Conservation (phyloP, 805 yeast species). For the Metschnikowia borealis region DNA sequence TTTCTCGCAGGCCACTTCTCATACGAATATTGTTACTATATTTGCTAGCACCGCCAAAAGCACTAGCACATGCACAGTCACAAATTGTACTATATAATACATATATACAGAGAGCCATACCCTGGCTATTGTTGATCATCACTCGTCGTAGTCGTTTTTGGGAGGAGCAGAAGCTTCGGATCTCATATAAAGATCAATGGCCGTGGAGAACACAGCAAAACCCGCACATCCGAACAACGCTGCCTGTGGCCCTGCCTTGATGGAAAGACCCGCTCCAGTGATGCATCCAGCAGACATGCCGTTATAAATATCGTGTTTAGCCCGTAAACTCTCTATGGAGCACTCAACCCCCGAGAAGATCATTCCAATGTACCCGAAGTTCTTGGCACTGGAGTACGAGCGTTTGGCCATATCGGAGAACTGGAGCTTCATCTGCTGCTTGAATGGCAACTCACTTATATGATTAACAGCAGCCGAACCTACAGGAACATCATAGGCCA, state of each 20-base stretch:
- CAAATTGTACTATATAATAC: conserved; percentile 9
- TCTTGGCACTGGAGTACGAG: conserved; percentile 85
- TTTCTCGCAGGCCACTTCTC: conserved; percentile 28
- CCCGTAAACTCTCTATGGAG: conserved; percentile 18
- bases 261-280: conserved; percentile 94
- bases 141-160: conserved; percentile 72
- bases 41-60: conserved; percentile 21
- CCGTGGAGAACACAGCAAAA: conserved; percentile 91
- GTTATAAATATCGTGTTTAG: conserved; percentile 82
- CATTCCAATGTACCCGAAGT: conserved; percentile 45
- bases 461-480: conserved; percentile 53
- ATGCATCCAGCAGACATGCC: conserved; percentile 92
- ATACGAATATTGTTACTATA: conserved; percentile 40
- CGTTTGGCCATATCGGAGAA: conserved; percentile 88
- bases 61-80: background rate
- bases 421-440: conserved; percentile 88
- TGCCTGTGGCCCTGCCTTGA: conserved; percentile 91
- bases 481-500: conserved; percentile 76
- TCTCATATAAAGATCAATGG: conserved; percentile 35
- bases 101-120: conserved; percentile 7
- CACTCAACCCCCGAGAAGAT: conserved; percentile 21
- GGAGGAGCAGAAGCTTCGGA: conserved; percentile 56
- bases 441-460: conserved; percentile 81
- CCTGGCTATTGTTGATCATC: conserved; percentile 5
- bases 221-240: conserved; percentile 94